Conservation (phyloP, 371 early-diverging fungal species). For the Apophysomyces elegans region DNA sequence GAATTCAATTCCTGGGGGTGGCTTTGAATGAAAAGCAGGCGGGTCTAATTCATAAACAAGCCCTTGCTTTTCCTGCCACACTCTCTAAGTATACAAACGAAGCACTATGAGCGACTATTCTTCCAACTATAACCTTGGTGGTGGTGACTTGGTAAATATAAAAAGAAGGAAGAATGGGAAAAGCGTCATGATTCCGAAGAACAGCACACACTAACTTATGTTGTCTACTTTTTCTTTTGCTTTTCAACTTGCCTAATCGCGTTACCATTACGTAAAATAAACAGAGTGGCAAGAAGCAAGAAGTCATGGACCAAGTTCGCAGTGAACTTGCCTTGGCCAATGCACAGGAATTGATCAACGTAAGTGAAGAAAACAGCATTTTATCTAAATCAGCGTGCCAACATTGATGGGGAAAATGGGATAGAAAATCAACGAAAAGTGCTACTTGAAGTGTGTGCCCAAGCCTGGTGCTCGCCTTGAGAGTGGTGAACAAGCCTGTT, state of each 20-base stretch:
- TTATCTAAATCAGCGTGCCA: conserved; percentile 4
- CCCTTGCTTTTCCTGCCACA: conserved; percentile 11
- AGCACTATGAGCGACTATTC: conserved; percentile 43
- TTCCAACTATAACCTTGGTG: conserved; percentile 44
- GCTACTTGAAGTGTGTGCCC: conserved; percentile 81
- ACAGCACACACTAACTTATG: too few relatives aligned
- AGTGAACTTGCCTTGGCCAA: conserved; percentile 85
- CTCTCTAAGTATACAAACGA: background rate
- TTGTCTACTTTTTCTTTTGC: too few relatives aligned
- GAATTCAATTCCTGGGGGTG: background rate
- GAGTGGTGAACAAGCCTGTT: conserved; percentile 74
- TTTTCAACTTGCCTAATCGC: background rate
- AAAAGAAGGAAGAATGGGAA: background rate
- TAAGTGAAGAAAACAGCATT: conserved; percentile 34
- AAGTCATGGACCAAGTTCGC: conserved; percentile 86
- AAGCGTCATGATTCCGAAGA: too few relatives aligned
- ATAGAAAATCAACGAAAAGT: conserved; percentile 84
- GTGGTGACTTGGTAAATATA: conserved; percentile 28
- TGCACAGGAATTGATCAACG: conserved; percentile 86
- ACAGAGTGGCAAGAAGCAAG: conserved; percentile 73
- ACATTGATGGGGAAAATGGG: too few relatives aligned
- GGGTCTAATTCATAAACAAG: conserved; percentile 1
- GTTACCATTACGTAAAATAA: background rate
- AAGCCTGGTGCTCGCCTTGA: conserved; percentile 75
- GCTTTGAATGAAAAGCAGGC: background rate